phyloP scores from a whole-genome alignment of 768 basidiomycete genomes.

The Clitopilus passeckerianus region DNA sequence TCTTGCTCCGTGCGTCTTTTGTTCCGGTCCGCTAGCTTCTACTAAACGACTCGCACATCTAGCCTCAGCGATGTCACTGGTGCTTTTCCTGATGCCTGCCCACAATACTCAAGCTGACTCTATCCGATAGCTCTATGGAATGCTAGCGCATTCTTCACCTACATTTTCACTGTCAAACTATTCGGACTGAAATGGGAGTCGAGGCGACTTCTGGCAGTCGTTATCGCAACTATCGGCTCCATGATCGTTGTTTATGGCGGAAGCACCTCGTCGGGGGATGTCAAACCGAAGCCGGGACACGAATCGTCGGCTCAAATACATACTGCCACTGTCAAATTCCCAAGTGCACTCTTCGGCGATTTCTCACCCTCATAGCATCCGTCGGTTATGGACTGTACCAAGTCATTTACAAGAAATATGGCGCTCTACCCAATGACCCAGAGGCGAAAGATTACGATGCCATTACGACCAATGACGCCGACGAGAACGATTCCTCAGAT shows the following conservation, averaged over 20 bases:
- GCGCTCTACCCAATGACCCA: constrained; percentile 63
- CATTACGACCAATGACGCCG: constrained; percentile 34
- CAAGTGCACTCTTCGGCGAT: constrained; percentile 67
- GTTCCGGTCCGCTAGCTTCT: not conserved
- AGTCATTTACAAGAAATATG: constrained; percentile 80
- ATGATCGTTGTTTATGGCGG: constrained; percentile 82
- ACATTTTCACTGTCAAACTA: constrained; percentile 75
- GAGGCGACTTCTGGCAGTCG: constrained; percentile 64
- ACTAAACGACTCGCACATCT: not conserved
- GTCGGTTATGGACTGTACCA: constrained; percentile 74
- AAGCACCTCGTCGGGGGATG: constrained; percentile 21
- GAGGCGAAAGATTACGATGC: constrained; percentile 44
- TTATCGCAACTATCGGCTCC: constrained; percentile 78
- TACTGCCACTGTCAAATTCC: constrained; percentile 22
- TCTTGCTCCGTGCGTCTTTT: constrained; percentile 61
- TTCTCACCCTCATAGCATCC: constrained; percentile 69
- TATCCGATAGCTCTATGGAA: constrained; percentile 68
- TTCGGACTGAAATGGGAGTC: constrained; percentile 60
- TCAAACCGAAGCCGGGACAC: constrained; percentile 6
- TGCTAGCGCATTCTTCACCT: constrained; percentile 88
- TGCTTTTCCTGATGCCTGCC: constrained; percentile 11
- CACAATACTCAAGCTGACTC: constrained; percentile 3
- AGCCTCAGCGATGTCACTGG: constrained; percentile 83
- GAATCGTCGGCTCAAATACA: constrained; percentile 4
- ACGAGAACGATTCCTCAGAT: constrained; percentile 7